phyloP scores from a whole-genome alignment of 306 rosid genomes.

The Adenanthera pavonina region DNA sequence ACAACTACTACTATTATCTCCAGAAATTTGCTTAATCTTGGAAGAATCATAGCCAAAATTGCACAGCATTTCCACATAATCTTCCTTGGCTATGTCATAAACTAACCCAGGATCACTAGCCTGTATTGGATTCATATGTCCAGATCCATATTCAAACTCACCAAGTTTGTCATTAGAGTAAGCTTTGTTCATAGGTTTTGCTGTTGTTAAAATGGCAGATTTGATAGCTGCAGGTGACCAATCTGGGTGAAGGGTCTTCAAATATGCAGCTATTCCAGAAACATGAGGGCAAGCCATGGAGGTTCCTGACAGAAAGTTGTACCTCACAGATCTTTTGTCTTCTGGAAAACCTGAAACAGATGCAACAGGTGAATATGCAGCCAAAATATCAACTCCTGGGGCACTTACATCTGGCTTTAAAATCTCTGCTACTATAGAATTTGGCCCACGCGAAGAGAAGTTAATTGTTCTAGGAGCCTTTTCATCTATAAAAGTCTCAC shows the following conservation, averaged over 20 bases:
- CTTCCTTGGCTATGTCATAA: slow-evolving; percentile 39
- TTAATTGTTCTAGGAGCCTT: slow-evolving; percentile 29
- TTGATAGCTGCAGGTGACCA: slow-evolving; percentile 41
- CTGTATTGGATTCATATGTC: slow-evolving; percentile 37
- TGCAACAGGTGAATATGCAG: slow-evolving; percentile 37
- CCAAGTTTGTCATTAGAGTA: not conserved
- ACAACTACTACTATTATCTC: slow-evolving; percentile 1
- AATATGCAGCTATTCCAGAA: slow-evolving; percentile 43
- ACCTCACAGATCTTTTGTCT: slow-evolving; percentile 34
- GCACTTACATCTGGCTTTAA: slow-evolving; percentile 50
- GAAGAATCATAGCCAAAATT: not conserved
- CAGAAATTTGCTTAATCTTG: not conserved
- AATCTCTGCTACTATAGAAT: slow-evolving; percentile 15
- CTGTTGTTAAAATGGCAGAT: slow-evolving; percentile 39
- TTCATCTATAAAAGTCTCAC: not conserved
- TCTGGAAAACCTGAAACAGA: not conserved
- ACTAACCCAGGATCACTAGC: slow-evolving; percentile 47
- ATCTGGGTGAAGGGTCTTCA: slow-evolving; percentile 34
- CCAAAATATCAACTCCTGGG: slow-evolving; percentile 45
- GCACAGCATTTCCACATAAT: slow-evolving; percentile 46
- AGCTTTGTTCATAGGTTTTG: slow-evolving; percentile 24
- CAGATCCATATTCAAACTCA: slow-evolving; percentile 50
- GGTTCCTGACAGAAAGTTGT: slow-evolving; percentile 36
- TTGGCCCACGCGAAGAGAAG: slow-evolving; percentile 54
- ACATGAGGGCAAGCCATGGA: slow-evolving; percentile 53